A percentile compares a stretch with the other conserved stretches of the same genome.
These are phyloP conservation scores for Talaromyces albobiverticillius DNA, from an alignment of 2,329 filamentous ascomycete genomes.

Conservation along the genomic window DNA sequence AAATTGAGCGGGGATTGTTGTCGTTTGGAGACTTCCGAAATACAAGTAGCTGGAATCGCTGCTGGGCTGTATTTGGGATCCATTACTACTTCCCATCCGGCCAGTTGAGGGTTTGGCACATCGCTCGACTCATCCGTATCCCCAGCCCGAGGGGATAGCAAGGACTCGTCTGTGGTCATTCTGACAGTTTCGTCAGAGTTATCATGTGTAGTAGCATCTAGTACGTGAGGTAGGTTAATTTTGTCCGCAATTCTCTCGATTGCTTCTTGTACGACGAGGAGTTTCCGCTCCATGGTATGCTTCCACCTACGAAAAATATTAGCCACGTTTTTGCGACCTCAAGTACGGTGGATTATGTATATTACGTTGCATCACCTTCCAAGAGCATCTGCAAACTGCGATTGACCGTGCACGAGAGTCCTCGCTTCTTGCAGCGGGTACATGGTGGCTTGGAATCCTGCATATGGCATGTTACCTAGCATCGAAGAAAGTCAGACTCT, in stretches of 20 bases:
- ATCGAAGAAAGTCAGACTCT: too few relatives aligned
- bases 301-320: conserved; percentile 4
- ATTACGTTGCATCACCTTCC: conserved; percentile 14
- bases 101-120: neutral
- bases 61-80: neutral
- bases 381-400: conserved; percentile 15
- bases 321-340: neutral
- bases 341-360: too few relatives aligned
- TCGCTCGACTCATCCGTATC: neutral
- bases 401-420: conserved; percentile 14
- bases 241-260: neutral
- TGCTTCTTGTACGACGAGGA: neutral
- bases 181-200: neutral
- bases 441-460: conserved; percentile 11
- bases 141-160: neutral
- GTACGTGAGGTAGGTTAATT: neutral
- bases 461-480: conserved; percentile 13
- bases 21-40: conserved; percentile 23
- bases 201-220: neutral
- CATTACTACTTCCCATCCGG: neutral
- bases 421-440: conserved; percentile 12
- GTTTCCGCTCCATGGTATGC: conserved; percentile 11
- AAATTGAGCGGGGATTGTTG: conserved; percentile 25
- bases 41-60: neutral
- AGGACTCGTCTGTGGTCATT: neutral